phyloP scores from a whole-genome alignment of 2,329 filamentous ascomycete species.

The Aspergillus jensenii region DNA sequence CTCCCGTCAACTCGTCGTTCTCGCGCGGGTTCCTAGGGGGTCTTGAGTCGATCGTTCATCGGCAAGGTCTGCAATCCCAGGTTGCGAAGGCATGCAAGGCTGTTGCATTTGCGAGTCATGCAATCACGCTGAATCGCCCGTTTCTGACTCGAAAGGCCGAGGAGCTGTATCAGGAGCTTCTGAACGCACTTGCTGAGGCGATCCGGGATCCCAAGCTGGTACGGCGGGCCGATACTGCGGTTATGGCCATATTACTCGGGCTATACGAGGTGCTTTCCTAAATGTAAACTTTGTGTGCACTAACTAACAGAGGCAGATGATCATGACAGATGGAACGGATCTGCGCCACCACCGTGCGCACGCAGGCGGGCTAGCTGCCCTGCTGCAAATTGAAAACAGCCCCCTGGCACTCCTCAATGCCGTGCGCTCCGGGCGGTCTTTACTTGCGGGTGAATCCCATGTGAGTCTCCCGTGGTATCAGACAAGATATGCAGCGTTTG shows the following conservation, averaged over 20 bases:
- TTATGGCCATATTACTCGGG: neutral
- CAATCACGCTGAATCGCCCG: neutral
- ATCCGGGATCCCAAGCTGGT: neutral
- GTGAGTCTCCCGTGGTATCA: neutral
- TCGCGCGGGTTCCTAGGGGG: slow-evolving; percentile 2
- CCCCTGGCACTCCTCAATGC: neutral
- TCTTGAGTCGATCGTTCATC: neutral
- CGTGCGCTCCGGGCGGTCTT: neutral
- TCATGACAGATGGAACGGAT: neutral
- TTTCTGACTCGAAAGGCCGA: neutral
- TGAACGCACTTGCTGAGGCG: neutral
- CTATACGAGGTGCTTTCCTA: slow-evolving; percentile 7
- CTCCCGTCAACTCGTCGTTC: neutral
- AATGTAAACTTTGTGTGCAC: too few relatives aligned
- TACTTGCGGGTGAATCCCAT: neutral
- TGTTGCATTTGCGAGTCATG: slow-evolving; percentile 7
- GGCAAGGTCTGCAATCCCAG: neutral
- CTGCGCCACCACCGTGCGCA: neutral
- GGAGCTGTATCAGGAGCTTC: neutral
- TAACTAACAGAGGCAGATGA: neutral
- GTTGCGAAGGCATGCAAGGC: slow-evolving; percentile 6
- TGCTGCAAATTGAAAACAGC: neutral
- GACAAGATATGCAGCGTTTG: too few relatives aligned
- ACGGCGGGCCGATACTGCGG: neutral
- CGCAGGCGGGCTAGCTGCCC: slow-evolving; percentile 4